These are phyloP conservation scores for Paracoccidioides brasiliensis DNA, from an alignment of 2,329 filamentous ascomycete genomes.

Conservation along the genomic window DNA sequence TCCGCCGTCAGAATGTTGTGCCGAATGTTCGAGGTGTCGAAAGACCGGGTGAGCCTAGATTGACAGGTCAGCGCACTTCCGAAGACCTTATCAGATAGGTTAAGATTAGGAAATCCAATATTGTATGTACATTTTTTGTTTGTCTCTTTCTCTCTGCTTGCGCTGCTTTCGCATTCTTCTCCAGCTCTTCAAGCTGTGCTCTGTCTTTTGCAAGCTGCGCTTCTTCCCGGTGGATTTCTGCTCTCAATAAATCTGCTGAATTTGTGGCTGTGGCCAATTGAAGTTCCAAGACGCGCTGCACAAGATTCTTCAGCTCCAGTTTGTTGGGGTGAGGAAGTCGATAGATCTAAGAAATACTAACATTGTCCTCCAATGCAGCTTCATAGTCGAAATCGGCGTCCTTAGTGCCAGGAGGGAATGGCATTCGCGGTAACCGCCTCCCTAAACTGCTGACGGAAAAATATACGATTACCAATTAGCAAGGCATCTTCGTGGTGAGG, in stretches of 20 bases:
- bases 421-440: constrained; percentile 33
- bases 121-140: constrained; percentile 27
- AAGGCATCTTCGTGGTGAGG: background rate
- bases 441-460: constrained; percentile 20
- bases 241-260: constrained; percentile 27
- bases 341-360: constrained; percentile 14
- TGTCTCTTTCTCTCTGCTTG: constrained; percentile 28
- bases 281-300: constrained; percentile 25
- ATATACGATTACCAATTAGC: background rate
- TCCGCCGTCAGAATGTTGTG: constrained; percentile 6
- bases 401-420: constrained; percentile 32
- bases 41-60: constrained; percentile 29
- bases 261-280: constrained; percentile 28
- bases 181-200: constrained; percentile 29
- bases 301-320: background rate
- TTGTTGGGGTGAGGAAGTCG: constrained; percentile 8
- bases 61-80: constrained; percentile 3
- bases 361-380: constrained; percentile 30
- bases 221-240: constrained; percentile 32
- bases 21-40: constrained; percentile 21
- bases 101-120: background rate
- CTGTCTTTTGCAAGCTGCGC: constrained; percentile 28
- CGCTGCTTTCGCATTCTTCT: constrained; percentile 30
- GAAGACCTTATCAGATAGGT: background rate
- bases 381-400: constrained; percentile 34